These are phyloP conservation scores for Linnemannia zychae DNA, from an alignment of 192 early-diverging fungal genomes.

Conservation along the genomic window DNA sequence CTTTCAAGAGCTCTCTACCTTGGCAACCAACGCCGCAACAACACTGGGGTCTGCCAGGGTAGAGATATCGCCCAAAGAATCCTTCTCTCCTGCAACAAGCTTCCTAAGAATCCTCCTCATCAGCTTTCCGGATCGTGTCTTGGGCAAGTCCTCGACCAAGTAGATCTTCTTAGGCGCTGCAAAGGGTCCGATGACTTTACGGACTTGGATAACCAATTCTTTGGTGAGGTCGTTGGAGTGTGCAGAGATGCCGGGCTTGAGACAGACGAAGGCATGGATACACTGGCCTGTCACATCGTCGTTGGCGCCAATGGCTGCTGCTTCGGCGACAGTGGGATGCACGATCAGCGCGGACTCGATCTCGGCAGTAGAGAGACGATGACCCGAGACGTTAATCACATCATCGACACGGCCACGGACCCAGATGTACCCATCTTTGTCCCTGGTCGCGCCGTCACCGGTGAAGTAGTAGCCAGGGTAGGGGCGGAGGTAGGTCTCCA, in stretches of 20 bases:
- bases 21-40: constrained; percentile 41
- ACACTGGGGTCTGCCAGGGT: constrained; percentile 86
- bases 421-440: constrained; percentile 97
- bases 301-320: constrained; percentile 88
- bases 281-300: constrained; percentile 94
- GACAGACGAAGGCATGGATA: constrained; percentile 87
- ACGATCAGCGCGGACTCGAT: constrained; percentile 91
- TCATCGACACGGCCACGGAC: constrained; percentile 89
- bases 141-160: constrained; percentile 90
- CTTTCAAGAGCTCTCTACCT: constrained; percentile 27
- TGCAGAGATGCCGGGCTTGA: constrained; percentile 69
- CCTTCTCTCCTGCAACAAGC: constrained; percentile 87
- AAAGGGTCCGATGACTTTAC: constrained; percentile 93
- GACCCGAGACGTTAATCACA: constrained; percentile 97
- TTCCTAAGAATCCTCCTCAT: constrained; percentile 96
- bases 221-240: constrained; percentile 54
- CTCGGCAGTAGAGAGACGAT: constrained; percentile 94
- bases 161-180: constrained; percentile 91
- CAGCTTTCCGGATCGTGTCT: constrained; percentile 97
- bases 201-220: constrained; percentile 81
- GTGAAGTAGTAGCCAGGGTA: constrained; percentile 97
- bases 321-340: constrained; percentile 86
- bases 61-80: constrained; percentile 88
- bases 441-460: constrained; percentile 92
- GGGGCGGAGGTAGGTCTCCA: constrained; percentile 92